Base-by-base conservation (phyloP, 2,329 filamentous ascomycete genomes). In the Colletotrichum sp. region DNA sequence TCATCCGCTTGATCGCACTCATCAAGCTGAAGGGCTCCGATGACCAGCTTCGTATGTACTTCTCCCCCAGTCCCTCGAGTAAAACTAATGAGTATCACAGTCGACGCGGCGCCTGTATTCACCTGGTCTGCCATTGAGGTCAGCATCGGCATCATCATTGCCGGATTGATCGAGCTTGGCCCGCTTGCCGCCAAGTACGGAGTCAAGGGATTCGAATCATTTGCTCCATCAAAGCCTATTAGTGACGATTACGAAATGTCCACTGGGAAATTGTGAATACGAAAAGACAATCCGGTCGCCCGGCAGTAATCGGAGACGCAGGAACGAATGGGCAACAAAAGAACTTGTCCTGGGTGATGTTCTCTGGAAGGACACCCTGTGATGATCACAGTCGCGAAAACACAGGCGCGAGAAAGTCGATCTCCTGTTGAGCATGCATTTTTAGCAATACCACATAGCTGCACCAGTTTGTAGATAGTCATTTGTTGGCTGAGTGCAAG, bases 61-160 rank as follows among this genome's bases (percentile, higher is more conserved):
- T 18, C 0, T 0, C 7, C 1, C 18, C 7, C 28, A 18, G 3
- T 6, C 13, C 13, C 0, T 1, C 3, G 28, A 10, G 9, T 16
- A 18, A 15, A 21, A 7, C 30, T 74, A 61, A 74, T 7, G 3
- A n/a, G 0, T 6, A 24, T 9, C 3, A 10, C 9, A 74, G 72
- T 32, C 18, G 72, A 74, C 6, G 72, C 72, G 5, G 72, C 72
- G 18, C 72, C 72, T 26, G 72, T 74, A 7, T 74, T 74, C 28
- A 74, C 28, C 4, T 74, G 72, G 72, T 74, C 72, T 15, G 72
- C 72, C 21, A 30, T 74, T 2, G 72, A 74, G 16, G 72, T 74
- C 24, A 74, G 72, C 28, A 72, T 74, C 10, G 72, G 72, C 2
- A 74, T 74, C 15, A 60, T 74, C 24, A 74, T 74, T 12, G 72